Evolutionary conservation across 1,284 basidiomycete species (phyloP).

Genomic region (Stereum hirsutum): DNA sequence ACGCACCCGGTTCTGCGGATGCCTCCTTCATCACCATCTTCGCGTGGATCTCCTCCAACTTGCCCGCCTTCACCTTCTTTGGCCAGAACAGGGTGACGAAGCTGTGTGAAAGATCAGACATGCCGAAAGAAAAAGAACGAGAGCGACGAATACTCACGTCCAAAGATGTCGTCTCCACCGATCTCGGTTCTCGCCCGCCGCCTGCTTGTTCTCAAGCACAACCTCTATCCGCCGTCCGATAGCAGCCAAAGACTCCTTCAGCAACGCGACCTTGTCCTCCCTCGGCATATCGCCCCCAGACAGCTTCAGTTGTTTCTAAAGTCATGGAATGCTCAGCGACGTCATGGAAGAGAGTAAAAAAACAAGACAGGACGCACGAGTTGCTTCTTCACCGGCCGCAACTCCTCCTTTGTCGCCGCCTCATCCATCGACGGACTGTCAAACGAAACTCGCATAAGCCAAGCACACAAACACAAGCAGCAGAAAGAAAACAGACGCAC

Average conservation of each 20-base stretch:
- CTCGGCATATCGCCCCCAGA: constrained; percentile 89
- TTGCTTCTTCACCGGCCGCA: constrained; percentile 96
- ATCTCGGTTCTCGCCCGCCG: constrained; percentile 70
- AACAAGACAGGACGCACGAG: constrained; percentile 44
- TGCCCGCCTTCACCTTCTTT: constrained; percentile 87
- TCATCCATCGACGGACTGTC: constrained; percentile 98
- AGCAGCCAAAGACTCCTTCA: constrained; percentile 92
- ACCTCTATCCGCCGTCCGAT: constrained; percentile 91
- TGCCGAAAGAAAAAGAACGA: constrained; percentile 1
- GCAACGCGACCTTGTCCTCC: constrained; percentile 90
- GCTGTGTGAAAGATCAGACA: constrained; percentile 26
- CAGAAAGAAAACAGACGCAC: constrained; percentile 32
- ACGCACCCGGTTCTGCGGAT: constrained; percentile 7
- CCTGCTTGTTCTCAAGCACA: constrained; percentile 71
- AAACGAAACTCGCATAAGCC: neutral
- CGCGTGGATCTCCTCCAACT: constrained; percentile 87
- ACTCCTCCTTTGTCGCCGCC: constrained; percentile 85
- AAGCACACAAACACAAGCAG: neutral
- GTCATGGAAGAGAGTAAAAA: neutral
- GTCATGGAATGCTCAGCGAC: neutral
- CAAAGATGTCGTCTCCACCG: constrained; percentile 93
- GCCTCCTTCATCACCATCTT: constrained; percentile 85
- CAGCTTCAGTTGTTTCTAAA: constrained; percentile 86
- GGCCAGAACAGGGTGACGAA: constrained; percentile 97
- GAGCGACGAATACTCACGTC: constrained; percentile 56